These are phyloP conservation scores for Teratosphaeriaceae sp. DNA, from an alignment of 2,329 filamentous ascomycete genomes.

Conservation along the genomic window DNA sequence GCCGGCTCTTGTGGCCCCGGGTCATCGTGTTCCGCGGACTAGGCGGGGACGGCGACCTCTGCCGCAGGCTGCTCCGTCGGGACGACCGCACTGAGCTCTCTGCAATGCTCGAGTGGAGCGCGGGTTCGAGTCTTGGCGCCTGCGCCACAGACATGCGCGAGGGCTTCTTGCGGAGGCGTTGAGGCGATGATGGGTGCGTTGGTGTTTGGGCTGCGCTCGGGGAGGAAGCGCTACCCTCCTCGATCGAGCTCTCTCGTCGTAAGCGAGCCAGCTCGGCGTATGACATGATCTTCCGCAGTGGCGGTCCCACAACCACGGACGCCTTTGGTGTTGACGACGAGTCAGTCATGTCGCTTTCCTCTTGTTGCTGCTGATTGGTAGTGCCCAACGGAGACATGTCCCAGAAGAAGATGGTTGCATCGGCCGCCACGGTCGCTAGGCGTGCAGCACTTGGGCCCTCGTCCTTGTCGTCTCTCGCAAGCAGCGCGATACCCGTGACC, in stretches of 20 bases:
- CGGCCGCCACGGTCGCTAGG: slow-evolving; percentile 44
- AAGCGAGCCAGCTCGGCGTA: slow-evolving; percentile 83
- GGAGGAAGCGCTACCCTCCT: slow-evolving; percentile 25
- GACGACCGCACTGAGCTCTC: slow-evolving; percentile 14
- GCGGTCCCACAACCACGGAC: slow-evolving; percentile 51
- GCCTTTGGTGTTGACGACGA: slow-evolving; percentile 1
- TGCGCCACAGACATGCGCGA: slow-evolving; percentile 47
- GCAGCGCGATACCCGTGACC: slow-evolving; percentile 73
- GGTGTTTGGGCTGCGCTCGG: slow-evolving; percentile 38
- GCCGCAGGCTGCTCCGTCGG: slow-evolving; percentile 20
- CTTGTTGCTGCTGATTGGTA: slow-evolving; percentile 1
- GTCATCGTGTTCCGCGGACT: slow-evolving; percentile 17
- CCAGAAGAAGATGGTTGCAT: slow-evolving; percentile 48
- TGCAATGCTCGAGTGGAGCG: slow-evolving; percentile 24
- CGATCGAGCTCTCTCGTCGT: slow-evolving; percentile 41
- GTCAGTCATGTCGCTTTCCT: not conserved
- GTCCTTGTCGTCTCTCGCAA: slow-evolving; percentile 32
- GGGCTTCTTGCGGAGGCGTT: slow-evolving; percentile 48
- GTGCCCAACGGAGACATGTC: slow-evolving; percentile 19
- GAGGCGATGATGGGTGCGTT: slow-evolving; percentile 41
- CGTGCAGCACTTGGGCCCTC: slow-evolving; percentile 17
- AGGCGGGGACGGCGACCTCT: slow-evolving; percentile 40
- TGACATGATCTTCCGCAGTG: slow-evolving; percentile 77
- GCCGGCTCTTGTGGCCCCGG: slow-evolving; percentile 30
- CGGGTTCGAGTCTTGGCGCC: slow-evolving; percentile 38